Conservation (phyloP, 805 yeast species). For the Wickerhamomyces queroliae region DNA sequence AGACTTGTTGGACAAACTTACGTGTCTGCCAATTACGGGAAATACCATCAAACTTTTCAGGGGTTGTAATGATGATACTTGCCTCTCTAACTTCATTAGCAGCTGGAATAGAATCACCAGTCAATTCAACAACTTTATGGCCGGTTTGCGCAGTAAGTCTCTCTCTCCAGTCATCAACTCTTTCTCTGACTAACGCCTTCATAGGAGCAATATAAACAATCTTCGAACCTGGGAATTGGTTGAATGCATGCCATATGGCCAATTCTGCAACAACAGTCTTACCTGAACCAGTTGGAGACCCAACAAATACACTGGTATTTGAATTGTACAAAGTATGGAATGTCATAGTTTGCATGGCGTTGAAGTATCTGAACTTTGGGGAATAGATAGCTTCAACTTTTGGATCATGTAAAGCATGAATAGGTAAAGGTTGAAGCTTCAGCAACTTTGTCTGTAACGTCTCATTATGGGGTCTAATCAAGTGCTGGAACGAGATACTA, state of each 20-base stretch:
- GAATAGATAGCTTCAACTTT: constrained; percentile 65
- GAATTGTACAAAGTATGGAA: constrained; percentile 85
- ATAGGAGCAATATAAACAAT: constrained; percentile 90
- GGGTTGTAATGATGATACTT: constrained; percentile 88
- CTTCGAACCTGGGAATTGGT: constrained; percentile 80
- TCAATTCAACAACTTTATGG: constrained; percentile 76
- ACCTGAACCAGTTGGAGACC: constrained; percentile 99
- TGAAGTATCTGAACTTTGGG: constrained; percentile 72
- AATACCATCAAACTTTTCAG: constrained; percentile 97
- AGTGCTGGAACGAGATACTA: constrained; percentile 82
- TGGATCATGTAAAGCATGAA: constrained; percentile 67
- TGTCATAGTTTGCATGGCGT: constrained; percentile 98
- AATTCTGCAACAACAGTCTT: constrained; percentile 95
- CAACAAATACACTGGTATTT: constrained; percentile 78
- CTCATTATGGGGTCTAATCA: constrained; percentile 84
- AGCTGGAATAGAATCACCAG: constrained; percentile 93
- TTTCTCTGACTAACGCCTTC: constrained; percentile 94
- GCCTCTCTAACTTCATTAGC: constrained; percentile 73
- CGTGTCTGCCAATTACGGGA: constrained; percentile 92
- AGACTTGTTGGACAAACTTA: constrained; percentile 77
- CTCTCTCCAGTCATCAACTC: constrained; percentile 82
- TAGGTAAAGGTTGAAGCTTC: constrained; percentile 80
- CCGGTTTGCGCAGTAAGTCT: constrained; percentile 83
- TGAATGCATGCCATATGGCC: constrained; percentile 96
- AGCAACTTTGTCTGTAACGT: constrained; percentile 78